Evolutionary conservation across 371 early-diverging fungal species (phyloP).

Genomic region (Smittium culicis): DNA sequence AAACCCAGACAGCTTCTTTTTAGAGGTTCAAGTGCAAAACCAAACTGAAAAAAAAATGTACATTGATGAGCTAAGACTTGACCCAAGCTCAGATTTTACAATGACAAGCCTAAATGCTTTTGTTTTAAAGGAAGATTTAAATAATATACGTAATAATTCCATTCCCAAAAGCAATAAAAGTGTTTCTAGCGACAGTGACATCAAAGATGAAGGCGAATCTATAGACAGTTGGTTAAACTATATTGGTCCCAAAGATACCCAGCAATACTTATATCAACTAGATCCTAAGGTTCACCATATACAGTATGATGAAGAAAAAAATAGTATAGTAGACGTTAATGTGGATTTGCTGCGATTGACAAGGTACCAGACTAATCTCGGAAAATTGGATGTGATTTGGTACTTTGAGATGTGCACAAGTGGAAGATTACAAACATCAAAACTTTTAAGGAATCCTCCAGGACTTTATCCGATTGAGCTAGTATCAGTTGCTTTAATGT

Average conservation of each 20-base stretch:
- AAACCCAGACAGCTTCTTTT: conserved; percentile 40
- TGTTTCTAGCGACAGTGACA: not conserved
- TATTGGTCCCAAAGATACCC: conserved; percentile 52
- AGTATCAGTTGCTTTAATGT: conserved; percentile 42
- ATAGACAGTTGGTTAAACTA: conserved; percentile 8
- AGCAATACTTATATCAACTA: conserved; percentile 81
- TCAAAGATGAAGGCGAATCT: not conserved
- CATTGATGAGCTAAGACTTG: conserved; percentile 78
- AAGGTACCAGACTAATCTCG: conserved; percentile 57
- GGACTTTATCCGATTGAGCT: conserved; percentile 54
- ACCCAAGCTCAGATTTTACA: conserved; percentile 54
- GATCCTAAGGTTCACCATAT: conserved; percentile 38
- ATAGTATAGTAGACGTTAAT: conserved; percentile 10
- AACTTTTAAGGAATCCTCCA: conserved; percentile 69
- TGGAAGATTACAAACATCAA: conserved; percentile 87
- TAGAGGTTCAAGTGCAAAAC: conserved; percentile 90
- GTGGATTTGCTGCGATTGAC: conserved; percentile 19
- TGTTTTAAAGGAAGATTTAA: conserved; percentile 2
- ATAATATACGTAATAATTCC: too few relatives aligned
- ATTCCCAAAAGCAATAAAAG: not conserved
- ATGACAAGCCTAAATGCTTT: conserved; percentile 16
- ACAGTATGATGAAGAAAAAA: conserved; percentile 5
- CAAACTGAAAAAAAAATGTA: conserved; percentile 62
- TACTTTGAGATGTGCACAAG: conserved; percentile 69
- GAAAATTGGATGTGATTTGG: conserved; percentile 91